These are phyloP conservation scores for Fusarium sp. DNA, from an alignment of 2,329 filamentous ascomycete genomes.

Conservation along the genomic window DNA sequence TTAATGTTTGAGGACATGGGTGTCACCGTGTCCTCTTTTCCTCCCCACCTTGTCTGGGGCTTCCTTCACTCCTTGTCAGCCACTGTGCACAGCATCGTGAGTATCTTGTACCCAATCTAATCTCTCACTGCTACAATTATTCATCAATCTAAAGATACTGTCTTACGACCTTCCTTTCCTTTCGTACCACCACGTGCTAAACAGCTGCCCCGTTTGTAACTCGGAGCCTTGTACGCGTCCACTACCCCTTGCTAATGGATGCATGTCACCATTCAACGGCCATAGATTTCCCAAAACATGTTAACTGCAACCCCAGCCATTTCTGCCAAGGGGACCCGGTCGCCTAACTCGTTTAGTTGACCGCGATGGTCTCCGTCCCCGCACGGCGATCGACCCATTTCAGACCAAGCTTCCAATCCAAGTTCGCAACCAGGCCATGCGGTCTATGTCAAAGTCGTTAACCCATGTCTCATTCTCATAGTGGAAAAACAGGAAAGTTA, in stretches of 20 bases:
- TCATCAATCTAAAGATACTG: neutral
- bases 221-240: neutral
- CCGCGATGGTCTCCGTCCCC: constrained; percentile 14
- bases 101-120: neutral
- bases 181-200: neutral
- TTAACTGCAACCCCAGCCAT: constrained; percentile 5
- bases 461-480: constrained; percentile 16
- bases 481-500: constrained; percentile 13
- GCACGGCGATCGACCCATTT: constrained; percentile 17
- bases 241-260: neutral
- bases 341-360: constrained; percentile 1
- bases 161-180: neutral
- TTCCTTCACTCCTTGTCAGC: neutral
- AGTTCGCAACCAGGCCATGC: constrained; percentile 10
- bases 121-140: neutral
- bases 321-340: neutral
- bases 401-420: constrained; percentile 24
- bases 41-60: neutral
- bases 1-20: neutral
- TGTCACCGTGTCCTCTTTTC: neutral
- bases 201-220: neutral
- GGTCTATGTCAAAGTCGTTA: neutral
- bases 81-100: neutral
- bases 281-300: neutral
- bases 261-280: neutral